A percentile compares a stretch with the other conserved stretches of the same genome.
Conservation (phyloP, 2,329 filamentous ascomycete genomes). For the Cadophora luteo-olivacea region DNA sequence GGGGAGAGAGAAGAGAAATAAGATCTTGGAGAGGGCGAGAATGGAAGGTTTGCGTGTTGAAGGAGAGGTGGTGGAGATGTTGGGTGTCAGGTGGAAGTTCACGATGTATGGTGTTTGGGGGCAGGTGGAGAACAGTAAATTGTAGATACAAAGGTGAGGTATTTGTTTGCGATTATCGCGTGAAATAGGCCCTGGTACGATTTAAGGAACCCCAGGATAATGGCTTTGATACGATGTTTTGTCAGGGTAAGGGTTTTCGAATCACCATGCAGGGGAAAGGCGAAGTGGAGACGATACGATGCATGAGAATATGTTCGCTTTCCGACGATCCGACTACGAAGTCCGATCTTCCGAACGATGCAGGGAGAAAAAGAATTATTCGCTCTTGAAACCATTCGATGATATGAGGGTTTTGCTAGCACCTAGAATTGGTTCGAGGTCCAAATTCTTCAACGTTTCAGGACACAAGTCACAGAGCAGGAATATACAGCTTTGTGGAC, state of each 20-base stretch:
- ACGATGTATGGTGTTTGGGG: neutral
- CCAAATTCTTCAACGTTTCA: no score
- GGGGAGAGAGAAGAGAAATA: slow-evolving; percentile 28
- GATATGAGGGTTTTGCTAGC: no score
- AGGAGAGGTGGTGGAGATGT: slow-evolving; percentile 19
- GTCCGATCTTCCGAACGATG: neutral
- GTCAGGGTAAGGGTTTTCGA: neutral
- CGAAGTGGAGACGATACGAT: neutral
- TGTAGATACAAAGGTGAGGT: neutral
- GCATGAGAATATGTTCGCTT: neutral
- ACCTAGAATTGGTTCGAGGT: no score
- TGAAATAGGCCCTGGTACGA: neutral
- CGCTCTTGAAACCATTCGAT: no score
- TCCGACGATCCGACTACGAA: neutral
- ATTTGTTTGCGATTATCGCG: neutral
- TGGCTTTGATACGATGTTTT: neutral
- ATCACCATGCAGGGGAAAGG: neutral
- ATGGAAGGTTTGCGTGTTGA: slow-evolving; percentile 16
- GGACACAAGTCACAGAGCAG: no score
- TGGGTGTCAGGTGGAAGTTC: slow-evolving; percentile 21
- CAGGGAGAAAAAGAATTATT: neutral
- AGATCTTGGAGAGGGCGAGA: slow-evolving; percentile 23
- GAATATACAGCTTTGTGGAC: no score
- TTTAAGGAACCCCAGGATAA: neutral
- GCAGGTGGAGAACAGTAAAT: neutral